phyloP scores from a whole-genome alignment of 495 filamentous ascomycete species.

The Lichenothelia convexa region DNA sequence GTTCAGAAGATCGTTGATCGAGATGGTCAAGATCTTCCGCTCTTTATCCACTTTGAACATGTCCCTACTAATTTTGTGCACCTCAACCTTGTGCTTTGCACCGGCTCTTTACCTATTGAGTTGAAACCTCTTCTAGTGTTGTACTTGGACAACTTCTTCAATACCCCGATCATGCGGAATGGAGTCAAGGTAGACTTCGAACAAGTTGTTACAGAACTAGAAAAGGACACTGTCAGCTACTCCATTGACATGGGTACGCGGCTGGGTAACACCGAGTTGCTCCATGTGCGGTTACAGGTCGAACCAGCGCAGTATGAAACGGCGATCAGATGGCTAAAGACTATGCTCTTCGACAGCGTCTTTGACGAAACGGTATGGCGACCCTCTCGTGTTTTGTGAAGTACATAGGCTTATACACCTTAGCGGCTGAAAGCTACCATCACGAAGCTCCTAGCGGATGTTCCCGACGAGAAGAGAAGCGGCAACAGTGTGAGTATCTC shows the following conservation, averaged over 20 bases:
- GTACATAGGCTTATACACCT: not conserved
- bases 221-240: constrained; percentile 79
- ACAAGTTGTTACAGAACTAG: constrained; percentile 71
- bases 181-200: constrained; percentile 73
- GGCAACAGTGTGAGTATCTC: constrained; percentile 52
- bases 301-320: constrained; percentile 75
- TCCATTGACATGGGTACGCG: constrained; percentile 42
- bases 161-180: constrained; percentile 63
- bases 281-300: constrained; percentile 64
- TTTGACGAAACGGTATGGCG: constrained; percentile 45
- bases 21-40: constrained; percentile 41
- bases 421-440: constrained; percentile 63
- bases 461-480: constrained; percentile 81
- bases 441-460: constrained; percentile 74
- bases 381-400: not conserved
- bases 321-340: constrained; percentile 67
- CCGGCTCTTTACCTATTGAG: constrained; percentile 48
- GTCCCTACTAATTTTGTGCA: constrained; percentile 80
- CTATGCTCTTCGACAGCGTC: constrained; percentile 70
- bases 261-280: constrained; percentile 59
- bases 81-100: constrained; percentile 58
- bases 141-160: constrained; percentile 86
- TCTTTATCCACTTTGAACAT: constrained; percentile 96
- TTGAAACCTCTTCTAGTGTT: constrained; percentile 66
- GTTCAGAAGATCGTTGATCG: constrained; percentile 64